These are phyloP conservation scores for Malassezia psittaci DNA, from an alignment of 1,284 basidiomycete species.

Conservation along the genomic window DNA sequence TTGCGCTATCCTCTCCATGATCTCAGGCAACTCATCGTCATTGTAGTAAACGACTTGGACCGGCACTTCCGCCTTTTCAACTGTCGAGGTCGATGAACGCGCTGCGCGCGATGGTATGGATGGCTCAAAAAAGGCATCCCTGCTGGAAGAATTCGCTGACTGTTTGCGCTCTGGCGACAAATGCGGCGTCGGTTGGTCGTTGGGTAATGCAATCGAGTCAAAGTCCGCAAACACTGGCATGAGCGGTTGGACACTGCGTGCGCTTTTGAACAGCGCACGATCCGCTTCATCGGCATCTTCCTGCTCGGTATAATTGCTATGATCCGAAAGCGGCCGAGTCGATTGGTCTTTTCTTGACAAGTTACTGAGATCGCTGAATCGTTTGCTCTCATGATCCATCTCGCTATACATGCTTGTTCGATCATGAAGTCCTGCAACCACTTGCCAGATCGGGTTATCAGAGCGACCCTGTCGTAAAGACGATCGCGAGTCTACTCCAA, in stretches of 20 bases:
- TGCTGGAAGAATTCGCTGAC: neutral
- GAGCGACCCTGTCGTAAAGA: neutral
- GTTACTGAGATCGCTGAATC: conserved; percentile 10
- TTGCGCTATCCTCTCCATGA: conserved; percentile 17
- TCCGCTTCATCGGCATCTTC: neutral
- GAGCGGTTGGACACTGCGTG: neutral
- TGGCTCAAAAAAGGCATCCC: too few species aligned
- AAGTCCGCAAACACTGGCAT: conserved; percentile 1
- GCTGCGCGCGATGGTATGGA: neutral
- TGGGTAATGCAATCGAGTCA: neutral
- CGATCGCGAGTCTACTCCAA: neutral
- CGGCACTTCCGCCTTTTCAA: conserved; percentile 8
- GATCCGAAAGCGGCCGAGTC: neutral
- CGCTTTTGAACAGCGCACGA: conserved; percentile 9
- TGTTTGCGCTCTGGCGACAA: neutral
- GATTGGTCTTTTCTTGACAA: neutral
- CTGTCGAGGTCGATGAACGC: neutral
- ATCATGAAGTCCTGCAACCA: conserved; percentile 14
- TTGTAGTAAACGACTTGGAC: conserved; percentile 17
- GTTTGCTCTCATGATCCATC: neutral
- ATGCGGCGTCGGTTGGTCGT: neutral
- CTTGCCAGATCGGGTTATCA: conserved; percentile 17
- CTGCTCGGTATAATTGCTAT: neutral
- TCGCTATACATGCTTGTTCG: conserved; percentile 15
- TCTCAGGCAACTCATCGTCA: conserved; percentile 14